Conservation (phyloP, 179 eudicot species). For the Silene vulgaris region DNA sequence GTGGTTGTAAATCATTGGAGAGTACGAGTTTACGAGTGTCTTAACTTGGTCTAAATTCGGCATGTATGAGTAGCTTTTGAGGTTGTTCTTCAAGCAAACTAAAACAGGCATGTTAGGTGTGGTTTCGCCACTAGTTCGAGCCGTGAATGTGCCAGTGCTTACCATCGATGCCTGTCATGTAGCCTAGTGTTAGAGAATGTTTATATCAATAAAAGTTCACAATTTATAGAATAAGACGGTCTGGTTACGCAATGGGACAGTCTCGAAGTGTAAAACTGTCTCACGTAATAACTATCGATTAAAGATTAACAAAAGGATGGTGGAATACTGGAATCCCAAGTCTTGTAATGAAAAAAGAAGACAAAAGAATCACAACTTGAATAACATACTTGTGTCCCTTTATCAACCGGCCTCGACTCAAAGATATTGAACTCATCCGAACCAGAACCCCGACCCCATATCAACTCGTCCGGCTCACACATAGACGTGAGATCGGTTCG, state of each 20-base stretch:
- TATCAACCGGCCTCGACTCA: slow-evolving; percentile 37
- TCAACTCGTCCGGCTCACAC: slow-evolving; percentile 33
- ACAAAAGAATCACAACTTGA: neutral
- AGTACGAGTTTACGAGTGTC: slow-evolving; percentile 38
- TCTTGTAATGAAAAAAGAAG: too few relatives aligned
- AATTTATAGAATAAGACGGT: too few relatives aligned
- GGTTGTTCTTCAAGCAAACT: slow-evolving; percentile 31
- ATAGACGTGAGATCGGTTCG: slow-evolving; percentile 44
- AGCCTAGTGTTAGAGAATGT: neutral
- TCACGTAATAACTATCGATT: too few relatives aligned
- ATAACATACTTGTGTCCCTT: slow-evolving; percentile 31
- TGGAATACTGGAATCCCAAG: too few relatives aligned
- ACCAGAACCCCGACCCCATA: slow-evolving; percentile 35
- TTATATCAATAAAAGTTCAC: too few relatives aligned
- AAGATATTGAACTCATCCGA: slow-evolving; percentile 37
- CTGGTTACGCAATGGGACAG: too few relatives aligned
- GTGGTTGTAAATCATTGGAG: slow-evolving; percentile 54
- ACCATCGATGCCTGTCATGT: slow-evolving; percentile 36
- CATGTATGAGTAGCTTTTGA: slow-evolving; percentile 23
- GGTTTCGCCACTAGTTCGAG: slow-evolving; percentile 30
- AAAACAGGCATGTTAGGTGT: slow-evolving; percentile 18
- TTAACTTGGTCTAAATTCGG: slow-evolving; percentile 32
- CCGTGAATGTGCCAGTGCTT: slow-evolving; percentile 50
- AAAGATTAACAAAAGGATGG: too few relatives aligned
- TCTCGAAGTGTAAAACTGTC: too few relatives aligned